These are phyloP conservation scores for Aquanectria penicillioides DNA, from an alignment of 2,329 filamentous ascomycete species.

Conservation along the genomic window DNA sequence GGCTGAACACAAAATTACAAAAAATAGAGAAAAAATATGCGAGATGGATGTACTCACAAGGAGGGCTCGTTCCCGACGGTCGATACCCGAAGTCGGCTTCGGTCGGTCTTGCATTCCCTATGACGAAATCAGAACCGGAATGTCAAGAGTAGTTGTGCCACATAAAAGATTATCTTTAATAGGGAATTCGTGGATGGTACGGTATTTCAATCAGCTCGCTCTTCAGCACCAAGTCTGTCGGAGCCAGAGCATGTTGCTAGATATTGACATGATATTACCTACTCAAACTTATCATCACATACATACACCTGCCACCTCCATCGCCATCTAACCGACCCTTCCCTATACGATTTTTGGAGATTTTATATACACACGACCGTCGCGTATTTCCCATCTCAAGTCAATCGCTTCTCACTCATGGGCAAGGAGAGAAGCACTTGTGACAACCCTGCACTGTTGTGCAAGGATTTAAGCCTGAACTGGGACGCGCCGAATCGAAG, in stretches of 20 bases:
- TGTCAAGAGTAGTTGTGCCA: no score
- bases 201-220: slow-evolving; percentile 13
- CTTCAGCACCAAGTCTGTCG: slow-evolving; percentile 3
- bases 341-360: slow-evolving; percentile 35
- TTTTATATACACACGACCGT: slow-evolving; percentile 38
- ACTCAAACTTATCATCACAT: slow-evolving; percentile 38
- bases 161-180: no score
- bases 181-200: not conserved
- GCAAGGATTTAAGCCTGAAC: not conserved
- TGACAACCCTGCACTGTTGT: not conserved
- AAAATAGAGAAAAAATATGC: no score
- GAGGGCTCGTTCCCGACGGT: no score
- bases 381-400: slow-evolving; percentile 16
- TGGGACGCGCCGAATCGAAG: slow-evolving; percentile 29
- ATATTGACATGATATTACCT: slow-evolving; percentile 35
- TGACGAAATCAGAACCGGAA: no score
- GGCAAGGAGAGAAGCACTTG: no score
- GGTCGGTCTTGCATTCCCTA: no score
- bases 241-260: slow-evolving; percentile 22
- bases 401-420: slow-evolving; percentile 11
- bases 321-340: slow-evolving; percentile 29
- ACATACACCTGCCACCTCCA: slow-evolving; percentile 19
- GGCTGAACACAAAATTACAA: no score
- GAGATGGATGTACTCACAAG: no score
- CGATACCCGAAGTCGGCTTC: no score